Evolutionary conservation across 805 yeast genomes (phyloP), one percentile per base, ranked within the genome.

Genomic region (Trichomonascus vanleenenianus): DNA sequence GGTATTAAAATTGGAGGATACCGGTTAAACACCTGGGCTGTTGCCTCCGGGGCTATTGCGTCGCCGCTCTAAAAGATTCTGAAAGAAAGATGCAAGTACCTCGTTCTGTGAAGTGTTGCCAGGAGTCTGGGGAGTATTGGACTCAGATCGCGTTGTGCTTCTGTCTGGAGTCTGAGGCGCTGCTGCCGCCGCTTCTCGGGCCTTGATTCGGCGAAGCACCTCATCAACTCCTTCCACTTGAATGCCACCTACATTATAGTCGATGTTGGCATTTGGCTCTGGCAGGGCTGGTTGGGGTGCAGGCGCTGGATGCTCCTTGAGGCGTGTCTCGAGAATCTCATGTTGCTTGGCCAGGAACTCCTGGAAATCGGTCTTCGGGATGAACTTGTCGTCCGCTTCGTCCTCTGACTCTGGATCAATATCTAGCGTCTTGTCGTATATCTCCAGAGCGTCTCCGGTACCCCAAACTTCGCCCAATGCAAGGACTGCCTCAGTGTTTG

Each of bases 31-130:
- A n/a, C 31, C 40, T 5, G 18, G 40, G 11, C 40, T 37, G 6
- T 37, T 37, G 15, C 18, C 39, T 35, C 34, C 34, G 5, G 41
- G 41, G 16, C 41, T 39, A 14, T 39, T 39, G n/a, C 41, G 16
- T n/a, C 41, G 15, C 15, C 49, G 27, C 20, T 50, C 53, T 16
- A 56, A 43, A 8, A 56, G 44, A 27, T 51, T 55, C 45, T 56
- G 58, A 47, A 56, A 56, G 42, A 56, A 56, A 40, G 44, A 52
- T 8, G 53, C 51, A 30, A 56, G 47, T 15, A 52, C 50, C 37
- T 55, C 58, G 43, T 53, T 56, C 44, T 55, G 54, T 18, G 43
- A 40, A 12, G 44, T 38, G 25, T 22, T 40, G 19, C 38, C 43
- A 14, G 33, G 44, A 16, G 37, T 22, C 22, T 34, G 39, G 16